Conservation (phyloP, 176 grass and related monocot species). For the Melocanna baccifera region DNA sequence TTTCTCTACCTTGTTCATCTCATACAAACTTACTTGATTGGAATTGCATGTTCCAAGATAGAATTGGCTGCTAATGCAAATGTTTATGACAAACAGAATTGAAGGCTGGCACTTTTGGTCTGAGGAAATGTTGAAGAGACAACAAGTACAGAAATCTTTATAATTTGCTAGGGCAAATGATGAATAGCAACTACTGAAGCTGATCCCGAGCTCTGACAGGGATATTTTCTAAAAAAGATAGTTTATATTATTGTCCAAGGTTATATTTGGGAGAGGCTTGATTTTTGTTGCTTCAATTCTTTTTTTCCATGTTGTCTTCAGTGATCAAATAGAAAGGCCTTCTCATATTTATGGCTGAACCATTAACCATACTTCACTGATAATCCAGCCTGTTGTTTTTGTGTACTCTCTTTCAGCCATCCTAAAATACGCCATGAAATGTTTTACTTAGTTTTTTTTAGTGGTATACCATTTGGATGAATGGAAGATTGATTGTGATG, state of each 20-base stretch:
- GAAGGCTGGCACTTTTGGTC: not conserved
- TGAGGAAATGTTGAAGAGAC: not conserved
- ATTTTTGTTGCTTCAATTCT: not conserved
- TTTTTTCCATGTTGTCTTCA: not conserved
- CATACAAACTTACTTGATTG: not conserved
- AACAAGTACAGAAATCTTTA: not conserved
- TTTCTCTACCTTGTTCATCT: not conserved
- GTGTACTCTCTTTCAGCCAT: not conserved
- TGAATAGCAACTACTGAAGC: conserved; percentile 5
- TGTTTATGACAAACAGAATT: conserved; percentile 3
- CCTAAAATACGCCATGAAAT: not conserved
- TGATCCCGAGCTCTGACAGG: not conserved
- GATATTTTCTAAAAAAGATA: not conserved
- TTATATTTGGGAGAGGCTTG: not conserved
- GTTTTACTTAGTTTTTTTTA: not conserved
- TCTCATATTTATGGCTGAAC: not conserved
- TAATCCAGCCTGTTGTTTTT: not conserved
- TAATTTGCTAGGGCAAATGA: not conserved
- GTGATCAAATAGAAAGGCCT: not conserved
- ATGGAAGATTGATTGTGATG: not conserved
- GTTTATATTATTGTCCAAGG: not conserved
- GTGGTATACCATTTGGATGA: not conserved
- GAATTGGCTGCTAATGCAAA: not conserved
- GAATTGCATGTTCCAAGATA: conserved; percentile 9
- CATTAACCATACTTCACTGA: not conserved